These are phyloP conservation scores for Backusella sp. DNA, from an alignment of 192 early-diverging fungal species.

Conservation along the genomic window DNA sequence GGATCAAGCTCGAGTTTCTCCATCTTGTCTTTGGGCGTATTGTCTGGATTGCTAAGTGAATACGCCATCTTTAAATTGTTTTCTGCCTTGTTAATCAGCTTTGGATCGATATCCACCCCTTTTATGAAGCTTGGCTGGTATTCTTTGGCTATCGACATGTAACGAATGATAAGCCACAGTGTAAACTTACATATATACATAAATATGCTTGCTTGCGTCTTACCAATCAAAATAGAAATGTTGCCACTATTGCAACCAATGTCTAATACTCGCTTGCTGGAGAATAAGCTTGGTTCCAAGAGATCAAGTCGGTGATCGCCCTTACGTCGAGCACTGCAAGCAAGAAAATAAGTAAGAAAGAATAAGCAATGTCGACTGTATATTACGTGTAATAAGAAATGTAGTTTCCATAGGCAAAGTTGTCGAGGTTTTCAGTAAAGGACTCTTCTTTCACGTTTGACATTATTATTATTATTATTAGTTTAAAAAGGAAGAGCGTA, in stretches of 20 bases:
- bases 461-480: not conserved
- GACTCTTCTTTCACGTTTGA: not conserved
- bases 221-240: conserved; percentile 57
- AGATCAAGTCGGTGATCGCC: conserved; percentile 59
- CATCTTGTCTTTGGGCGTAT: not conserved
- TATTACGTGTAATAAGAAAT: conserved; percentile 52
- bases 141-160: conserved; percentile 42
- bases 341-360: not conserved
- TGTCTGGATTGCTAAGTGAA: conserved; percentile 34
- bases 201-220: not conserved
- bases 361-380: not conserved
- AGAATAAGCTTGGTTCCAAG: conserved; percentile 49
- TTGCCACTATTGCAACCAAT: conserved; percentile 79
- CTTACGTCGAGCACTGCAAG: not conserved
- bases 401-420: conserved; percentile 56
- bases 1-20: conserved; percentile 6
- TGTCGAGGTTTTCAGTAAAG: not conserved
- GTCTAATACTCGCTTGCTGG: conserved; percentile 62
- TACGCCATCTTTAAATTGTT: conserved; percentile 37
- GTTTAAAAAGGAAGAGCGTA: not conserved
- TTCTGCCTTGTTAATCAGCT: conserved; percentile 60
- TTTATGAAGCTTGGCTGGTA: conserved; percentile 52
- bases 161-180: not conserved
- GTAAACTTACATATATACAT: not conserved
- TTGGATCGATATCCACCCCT: conserved; percentile 76